Base-by-base conservation (phyloP, 1,284 basidiomycete species). In the Austroboletus novae-zelandiae region DNA sequence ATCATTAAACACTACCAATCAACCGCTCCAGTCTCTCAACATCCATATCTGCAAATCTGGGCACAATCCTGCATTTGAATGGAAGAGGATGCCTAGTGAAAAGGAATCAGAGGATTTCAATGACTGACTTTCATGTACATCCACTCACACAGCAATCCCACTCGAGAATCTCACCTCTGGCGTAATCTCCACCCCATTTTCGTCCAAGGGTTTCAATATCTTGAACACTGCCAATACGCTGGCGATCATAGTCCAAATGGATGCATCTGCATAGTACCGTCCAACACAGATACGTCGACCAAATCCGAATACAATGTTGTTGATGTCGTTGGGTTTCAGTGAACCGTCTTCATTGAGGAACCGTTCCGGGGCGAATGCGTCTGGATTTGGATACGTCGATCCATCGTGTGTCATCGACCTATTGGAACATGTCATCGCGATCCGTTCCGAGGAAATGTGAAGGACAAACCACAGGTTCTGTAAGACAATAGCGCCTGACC, bases 111-210 rank as follows among this genome's bases (percentile, higher is more conserved):
- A 13, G 7, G 31, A 32, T 13, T 14, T 14, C 14, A 32, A 3
- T 2, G 31, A 32, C 4, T 32, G 13, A 32, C 14, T 32, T 32
- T 15, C 31, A 9, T 32, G 31, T 32, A 9, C 13, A 32, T 32
- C 31, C 34, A 41, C 59, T 32, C 41, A 62, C 59, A 51, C 23
- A 0, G 34, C 3, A 11, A 40, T 2, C 13, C 53, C 57, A 0
- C 14, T 23, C 14, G 43, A 34, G 32, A 57, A 52, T 17, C 9
- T 36, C 9, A 40, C 36, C 18, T 57, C 43, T 3, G 59, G 44
- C 0, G 27, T 30, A 4, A 67, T 51, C 4, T 62, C 60, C 1
- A 40, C n/a, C 10, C 57, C 57, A 17, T 57, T 29, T 20, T 46
- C 40, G 14, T 57, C 51, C 32, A 18, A 4, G n/a, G 41, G 47